phyloP scores from a whole-genome alignment of 106 monocot species.

The Amphibolis antarctica region DNA sequence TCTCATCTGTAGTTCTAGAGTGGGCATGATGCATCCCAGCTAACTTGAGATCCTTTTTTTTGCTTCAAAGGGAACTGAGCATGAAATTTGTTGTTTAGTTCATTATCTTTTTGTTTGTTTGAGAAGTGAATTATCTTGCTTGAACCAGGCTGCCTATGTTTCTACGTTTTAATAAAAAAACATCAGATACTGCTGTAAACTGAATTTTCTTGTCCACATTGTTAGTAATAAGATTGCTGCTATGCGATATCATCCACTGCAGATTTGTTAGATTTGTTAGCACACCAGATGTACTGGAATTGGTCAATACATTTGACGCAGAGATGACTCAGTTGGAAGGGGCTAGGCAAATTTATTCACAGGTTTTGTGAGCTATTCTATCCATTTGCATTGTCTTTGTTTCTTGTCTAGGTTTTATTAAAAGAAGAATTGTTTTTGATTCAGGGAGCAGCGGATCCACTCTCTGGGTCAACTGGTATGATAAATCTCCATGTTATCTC shows the following conservation, averaged over 20 bases:
- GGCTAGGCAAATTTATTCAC: slow-evolving; percentile 72
- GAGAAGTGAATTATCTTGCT: no score
- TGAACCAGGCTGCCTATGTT: no score
- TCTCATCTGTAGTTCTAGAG: not conserved
- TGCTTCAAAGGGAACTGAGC: no score
- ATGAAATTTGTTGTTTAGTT: no score
- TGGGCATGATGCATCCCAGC: no score
- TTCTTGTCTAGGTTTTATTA: slow-evolving; percentile 7
- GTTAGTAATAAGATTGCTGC: not conserved
- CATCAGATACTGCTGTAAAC: no score
- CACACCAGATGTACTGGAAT: slow-evolving; percentile 88
- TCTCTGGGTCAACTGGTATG: slow-evolving; percentile 7
- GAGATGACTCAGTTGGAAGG: slow-evolving; percentile 91
- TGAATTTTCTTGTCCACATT: no score
- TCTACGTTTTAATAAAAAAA: no score
- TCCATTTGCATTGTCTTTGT: not conserved
- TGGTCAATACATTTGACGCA: slow-evolving; percentile 79
- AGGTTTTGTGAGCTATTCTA: slow-evolving; percentile 16
- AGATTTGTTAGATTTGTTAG: slow-evolving; percentile 98
- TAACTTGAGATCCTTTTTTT: no score
- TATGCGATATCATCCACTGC: not conserved
- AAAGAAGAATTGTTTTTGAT: slow-evolving; percentile 11
- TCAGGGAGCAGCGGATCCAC: slow-evolving; percentile 46
- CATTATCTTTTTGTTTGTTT: no score
- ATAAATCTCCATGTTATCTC: no score